Conservation (phyloP, 2,329 filamentous ascomycete genomes). For the Pseudogymnoascus destructans region DNA sequence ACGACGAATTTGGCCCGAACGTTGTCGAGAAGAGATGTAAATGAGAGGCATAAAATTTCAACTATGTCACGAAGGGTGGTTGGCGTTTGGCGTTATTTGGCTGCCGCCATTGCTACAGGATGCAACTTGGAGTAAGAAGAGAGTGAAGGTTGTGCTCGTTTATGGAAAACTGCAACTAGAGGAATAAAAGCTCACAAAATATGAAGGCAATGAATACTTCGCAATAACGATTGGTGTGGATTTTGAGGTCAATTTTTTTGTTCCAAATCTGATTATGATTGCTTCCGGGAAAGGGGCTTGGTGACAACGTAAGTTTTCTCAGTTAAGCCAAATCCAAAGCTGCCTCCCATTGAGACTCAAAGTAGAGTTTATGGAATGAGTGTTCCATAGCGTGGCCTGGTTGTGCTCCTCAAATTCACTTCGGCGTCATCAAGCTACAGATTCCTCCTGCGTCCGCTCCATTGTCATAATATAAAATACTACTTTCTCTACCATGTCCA, state of each 20-base stretch:
- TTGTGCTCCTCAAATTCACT: neutral
- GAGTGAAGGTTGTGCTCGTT: neutral
- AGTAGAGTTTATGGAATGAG: neutral
- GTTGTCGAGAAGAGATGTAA: conserved; percentile 97
- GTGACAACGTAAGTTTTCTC: neutral
- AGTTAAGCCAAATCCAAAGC: neutral
- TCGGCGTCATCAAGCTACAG: neutral
- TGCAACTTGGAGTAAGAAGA: conserved; percentile 7
- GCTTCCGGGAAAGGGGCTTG: neutral
- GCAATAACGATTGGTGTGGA: neutral
- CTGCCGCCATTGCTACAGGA: conserved; percentile 5
- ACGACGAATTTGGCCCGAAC: conserved; percentile 80
- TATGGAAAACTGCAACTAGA: conserved; percentile 1
- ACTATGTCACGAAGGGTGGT: neutral
- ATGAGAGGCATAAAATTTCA: conserved; percentile 30
- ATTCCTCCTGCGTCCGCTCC: neutral
- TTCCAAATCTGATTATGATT: neutral
- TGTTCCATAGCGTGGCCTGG: neutral
- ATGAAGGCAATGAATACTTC: conserved; percentile 1
- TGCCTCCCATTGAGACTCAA: neutral
- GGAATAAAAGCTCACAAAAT: conserved; percentile 4
- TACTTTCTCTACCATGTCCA: neutral
- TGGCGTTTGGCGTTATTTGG: conserved; percentile 8
- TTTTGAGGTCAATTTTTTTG: neutral
- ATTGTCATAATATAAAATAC: neutral